A percentile compares a stretch with the other conserved stretches of the same genome.
Conservation (phyloP, 139 green algal species). For the Penium margaritaceum region DNA sequence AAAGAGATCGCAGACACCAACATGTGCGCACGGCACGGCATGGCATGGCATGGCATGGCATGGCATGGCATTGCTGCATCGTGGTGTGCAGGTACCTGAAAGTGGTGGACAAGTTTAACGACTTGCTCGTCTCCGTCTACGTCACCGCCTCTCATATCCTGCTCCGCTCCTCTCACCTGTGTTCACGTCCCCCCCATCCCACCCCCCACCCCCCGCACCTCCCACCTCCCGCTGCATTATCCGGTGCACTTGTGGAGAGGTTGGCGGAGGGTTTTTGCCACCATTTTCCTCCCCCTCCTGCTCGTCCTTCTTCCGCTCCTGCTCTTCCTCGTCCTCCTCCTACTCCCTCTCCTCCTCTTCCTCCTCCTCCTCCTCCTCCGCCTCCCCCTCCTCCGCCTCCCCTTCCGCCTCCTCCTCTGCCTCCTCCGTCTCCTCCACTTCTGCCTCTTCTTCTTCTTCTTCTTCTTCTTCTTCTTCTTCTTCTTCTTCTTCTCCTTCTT, state of each 20-base stretch:
- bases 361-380: too few relatives aligned
- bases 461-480: too few relatives aligned
- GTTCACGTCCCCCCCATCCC: neutral
- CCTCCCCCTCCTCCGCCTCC: too few relatives aligned
- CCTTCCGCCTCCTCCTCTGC: too few relatives aligned
- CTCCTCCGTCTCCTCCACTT: too few relatives aligned
- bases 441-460: neutral
- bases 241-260: too few relatives aligned
- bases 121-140: conserved; percentile 60
- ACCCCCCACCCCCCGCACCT: neutral
- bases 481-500: neutral
- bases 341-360: too few relatives aligned
- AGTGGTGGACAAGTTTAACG: conserved; percentile 88
- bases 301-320: neutral
- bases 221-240: neutral
- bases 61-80: too few relatives aligned
- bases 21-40: too few relatives aligned
- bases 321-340: neutral
- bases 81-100: conserved; percentile 50
- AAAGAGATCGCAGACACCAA: too few relatives aligned
- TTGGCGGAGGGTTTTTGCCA: too few relatives aligned
- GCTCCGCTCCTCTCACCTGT: neutral
- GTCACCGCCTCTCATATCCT: conserved; percentile 46
- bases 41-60: too few relatives aligned
- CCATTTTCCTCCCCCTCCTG: neutral